Base-by-base conservation (phyloP, 1,284 basidiomycete genomes). In the Cystobasidium slooffiae region DNA sequence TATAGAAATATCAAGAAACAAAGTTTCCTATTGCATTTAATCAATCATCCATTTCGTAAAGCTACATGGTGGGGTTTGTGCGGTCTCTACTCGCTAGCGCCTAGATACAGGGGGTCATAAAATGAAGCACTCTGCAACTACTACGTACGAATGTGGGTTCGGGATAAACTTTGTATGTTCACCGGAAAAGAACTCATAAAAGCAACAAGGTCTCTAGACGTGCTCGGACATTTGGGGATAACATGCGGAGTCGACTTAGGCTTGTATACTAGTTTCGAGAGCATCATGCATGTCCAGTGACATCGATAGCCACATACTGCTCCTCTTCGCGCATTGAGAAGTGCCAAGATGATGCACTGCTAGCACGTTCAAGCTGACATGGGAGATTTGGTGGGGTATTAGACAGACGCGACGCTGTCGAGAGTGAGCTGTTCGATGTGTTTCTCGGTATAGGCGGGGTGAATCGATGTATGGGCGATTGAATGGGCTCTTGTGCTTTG, bases 261-360 rank as follows among this genome's bases (percentile, higher is more conserved):
- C 14, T 49, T 49, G 14, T 8, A 24, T 31, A 55, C 24, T 22
- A 37, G 41, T 1, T 20, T 59, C 4, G 14, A 20, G 10, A 12
- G 22, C 43, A 9, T 47, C 31, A 66, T 22, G 64, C 64, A 22
- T 51, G 39, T 8, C 64, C 46, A 51, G 41, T 47, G 22, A 72
- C 16, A 46, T 72, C 69, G 20, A 72, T 64, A 53, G 69, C 69
- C 10, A 72, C 69, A 55, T 52, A 72, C 51, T 72, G 69, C 18
- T 64, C 69, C 41, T 63, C 69, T 10, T 72, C 69, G 9, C 49
- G 59, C 69, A 72, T 72, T 1, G 43, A 37, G n/a, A 72, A 58
- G 18, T 52, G 44, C 69, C 69, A 72, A 46, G 59, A 22, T 37
- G 41, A 31, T 10, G 44, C 6, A n/a, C 49, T 65, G 24, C 67